Conservation (phyloP, 2,329 filamentous ascomycete species). For the Colletotrichum ledebouriae region DNA sequence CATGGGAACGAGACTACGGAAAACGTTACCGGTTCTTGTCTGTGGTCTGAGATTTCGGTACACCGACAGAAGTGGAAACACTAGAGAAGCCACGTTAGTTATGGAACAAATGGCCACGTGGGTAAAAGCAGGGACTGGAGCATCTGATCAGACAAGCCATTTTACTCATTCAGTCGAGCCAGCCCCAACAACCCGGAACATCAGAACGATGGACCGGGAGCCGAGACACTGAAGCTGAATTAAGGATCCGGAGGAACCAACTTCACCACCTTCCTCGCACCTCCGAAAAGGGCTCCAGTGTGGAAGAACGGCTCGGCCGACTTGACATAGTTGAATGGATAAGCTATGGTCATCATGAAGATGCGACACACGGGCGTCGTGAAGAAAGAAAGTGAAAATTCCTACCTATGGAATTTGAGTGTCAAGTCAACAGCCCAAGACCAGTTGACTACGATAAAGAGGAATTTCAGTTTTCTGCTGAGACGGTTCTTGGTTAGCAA, state of each 20-base stretch:
- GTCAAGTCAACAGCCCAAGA: background rate
- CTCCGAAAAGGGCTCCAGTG: slow-evolving; percentile 70
- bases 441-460: background rate
- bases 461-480: background rate
- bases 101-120: background rate
- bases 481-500: slow-evolving; percentile 6
- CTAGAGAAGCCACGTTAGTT: slow-evolving; percentile 19
- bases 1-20: too few relatives aligned
- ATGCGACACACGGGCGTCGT: background rate
- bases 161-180: slow-evolving; percentile 77
- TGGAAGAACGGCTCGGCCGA: slow-evolving; percentile 79
- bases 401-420: background rate
- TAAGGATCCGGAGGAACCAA: slow-evolving; percentile 62
- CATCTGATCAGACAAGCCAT: slow-evolving; percentile 69
- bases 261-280: slow-evolving; percentile 82
- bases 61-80: too few relatives aligned
- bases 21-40: too few relatives aligned
- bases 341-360: slow-evolving; percentile 74
- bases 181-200: slow-evolving; percentile 61
- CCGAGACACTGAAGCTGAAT: slow-evolving; percentile 71
- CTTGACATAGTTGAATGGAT: slow-evolving; percentile 82
- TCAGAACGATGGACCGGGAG: slow-evolving; percentile 53
- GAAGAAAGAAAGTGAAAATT: background rate
- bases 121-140: background rate
- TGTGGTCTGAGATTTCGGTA: too few relatives aligned